Conservation (phyloP, 257 asterid species). For the Fraxinus americana region DNA sequence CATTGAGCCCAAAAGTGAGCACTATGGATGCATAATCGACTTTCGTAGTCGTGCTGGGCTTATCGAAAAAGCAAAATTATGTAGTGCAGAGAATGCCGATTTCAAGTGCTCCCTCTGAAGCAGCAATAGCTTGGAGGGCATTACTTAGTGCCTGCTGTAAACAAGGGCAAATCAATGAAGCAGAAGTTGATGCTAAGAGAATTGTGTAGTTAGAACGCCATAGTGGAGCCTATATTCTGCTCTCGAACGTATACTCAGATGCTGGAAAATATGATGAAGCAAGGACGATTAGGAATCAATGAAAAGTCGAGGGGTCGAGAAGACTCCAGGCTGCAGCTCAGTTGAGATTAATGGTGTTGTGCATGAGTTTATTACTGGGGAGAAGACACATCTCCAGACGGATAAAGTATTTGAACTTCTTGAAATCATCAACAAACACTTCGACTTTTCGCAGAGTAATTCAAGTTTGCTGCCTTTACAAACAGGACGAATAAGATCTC, state of each 20-base stretch:
- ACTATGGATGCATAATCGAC: slow-evolving; percentile 68
- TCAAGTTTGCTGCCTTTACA: neutral
- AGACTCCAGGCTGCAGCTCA: too few relatives aligned
- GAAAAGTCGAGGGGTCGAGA: too few relatives aligned
- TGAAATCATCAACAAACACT: too few relatives aligned
- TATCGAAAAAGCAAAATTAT: slow-evolving; percentile 53
- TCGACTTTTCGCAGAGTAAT: slow-evolving; percentile 24
- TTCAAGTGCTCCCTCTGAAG: slow-evolving; percentile 33
- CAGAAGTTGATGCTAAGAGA: slow-evolving; percentile 62
- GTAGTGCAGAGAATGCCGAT: slow-evolving; percentile 49
- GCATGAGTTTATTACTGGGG: too few relatives aligned
- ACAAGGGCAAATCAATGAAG: slow-evolving; percentile 44
- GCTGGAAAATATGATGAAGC: slow-evolving; percentile 58
- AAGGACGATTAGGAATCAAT: slow-evolving; percentile 49
- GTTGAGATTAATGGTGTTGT: too few relatives aligned
- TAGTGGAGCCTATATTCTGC: slow-evolving; percentile 69
- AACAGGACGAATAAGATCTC: neutral
- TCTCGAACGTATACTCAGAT: slow-evolving; percentile 59
- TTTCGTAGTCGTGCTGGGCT: slow-evolving; percentile 53
- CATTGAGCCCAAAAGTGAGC: slow-evolving; percentile 63
- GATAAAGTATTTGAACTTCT: too few relatives aligned
- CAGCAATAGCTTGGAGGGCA: slow-evolving; percentile 76
- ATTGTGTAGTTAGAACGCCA: slow-evolving; percentile 55
- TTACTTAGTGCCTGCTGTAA: slow-evolving; percentile 58
- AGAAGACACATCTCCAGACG: too few relatives aligned